Conservation (phyloP, 169 alveolate species). For the Plasmodium inui region DNA sequence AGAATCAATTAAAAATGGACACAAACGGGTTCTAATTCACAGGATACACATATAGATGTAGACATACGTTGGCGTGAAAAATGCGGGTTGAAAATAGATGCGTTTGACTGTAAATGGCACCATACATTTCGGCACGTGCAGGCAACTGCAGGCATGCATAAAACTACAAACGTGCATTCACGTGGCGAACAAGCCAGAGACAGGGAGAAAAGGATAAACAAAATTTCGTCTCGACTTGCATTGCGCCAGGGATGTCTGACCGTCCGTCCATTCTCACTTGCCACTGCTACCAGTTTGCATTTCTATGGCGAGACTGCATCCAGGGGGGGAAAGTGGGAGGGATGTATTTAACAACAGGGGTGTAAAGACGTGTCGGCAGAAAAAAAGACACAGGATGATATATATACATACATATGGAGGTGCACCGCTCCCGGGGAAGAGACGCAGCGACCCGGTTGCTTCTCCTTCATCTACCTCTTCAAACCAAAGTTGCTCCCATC, state of each 20-base stretch:
- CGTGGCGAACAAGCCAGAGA: neutral
- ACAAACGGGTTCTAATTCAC: neutral
- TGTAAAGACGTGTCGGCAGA: neutral
- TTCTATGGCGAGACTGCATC: conserved; percentile 15
- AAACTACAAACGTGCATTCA: neutral
- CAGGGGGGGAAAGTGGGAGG: neutral
- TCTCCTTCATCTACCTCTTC: neutral
- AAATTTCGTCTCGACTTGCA: neutral
- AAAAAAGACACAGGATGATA: too few species aligned
- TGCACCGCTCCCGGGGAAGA: neutral
- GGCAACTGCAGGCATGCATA: neutral
- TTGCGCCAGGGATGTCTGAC: neutral
- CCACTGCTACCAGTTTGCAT: conserved; percentile 11
- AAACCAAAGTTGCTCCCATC: neutral
- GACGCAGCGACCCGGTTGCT: neutral
- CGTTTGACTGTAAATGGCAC: neutral
- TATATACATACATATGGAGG: neutral
- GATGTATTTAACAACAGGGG: neutral
- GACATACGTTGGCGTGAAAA: neutral
- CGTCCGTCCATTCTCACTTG: neutral
- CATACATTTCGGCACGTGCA: neutral
- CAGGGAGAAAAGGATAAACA: neutral
- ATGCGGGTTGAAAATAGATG: neutral
- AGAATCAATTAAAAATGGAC: neutral
- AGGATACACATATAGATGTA: neutral